A percentile compares a stretch with the other conserved stretches of the same genome.
phyloP scores from a whole-genome alignment of 148 eudicot genomes.

The Persicaria maculosa region DNA sequence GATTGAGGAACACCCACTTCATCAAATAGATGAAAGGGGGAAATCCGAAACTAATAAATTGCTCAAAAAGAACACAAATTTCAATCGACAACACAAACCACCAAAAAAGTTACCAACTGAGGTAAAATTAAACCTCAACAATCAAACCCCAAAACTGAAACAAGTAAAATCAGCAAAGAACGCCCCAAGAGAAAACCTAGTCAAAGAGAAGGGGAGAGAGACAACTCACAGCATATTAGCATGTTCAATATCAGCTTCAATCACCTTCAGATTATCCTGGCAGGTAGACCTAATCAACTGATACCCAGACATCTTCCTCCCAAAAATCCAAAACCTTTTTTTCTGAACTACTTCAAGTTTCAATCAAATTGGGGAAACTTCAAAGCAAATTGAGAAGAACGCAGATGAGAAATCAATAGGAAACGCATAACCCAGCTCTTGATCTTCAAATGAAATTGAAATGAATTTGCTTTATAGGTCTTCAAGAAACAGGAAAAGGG shows the following conservation, averaged over 20 bases:
- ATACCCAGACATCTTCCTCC: conserved; percentile 32
- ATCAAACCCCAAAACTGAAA: background rate
- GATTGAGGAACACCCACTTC: background rate
- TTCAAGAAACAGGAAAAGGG: conserved; percentile 5
- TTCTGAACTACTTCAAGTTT: background rate
- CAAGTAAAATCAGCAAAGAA: background rate
- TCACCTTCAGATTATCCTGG: conserved; percentile 40
- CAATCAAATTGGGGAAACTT: conserved; percentile 8
- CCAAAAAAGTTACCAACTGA: background rate
- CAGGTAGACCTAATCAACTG: conserved; percentile 35
- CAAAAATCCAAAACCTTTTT: background rate
- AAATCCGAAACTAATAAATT: background rate
- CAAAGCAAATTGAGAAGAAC: background rate
- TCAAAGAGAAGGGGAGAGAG: conserved; percentile 12
- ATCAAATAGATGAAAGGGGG: background rate
- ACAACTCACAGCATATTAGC: conserved; percentile 55
- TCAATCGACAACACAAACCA: background rate
- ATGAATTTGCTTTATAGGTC: background rate
- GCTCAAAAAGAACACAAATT: background rate
- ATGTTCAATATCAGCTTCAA: conserved; percentile 61
- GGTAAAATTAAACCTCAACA: background rate
- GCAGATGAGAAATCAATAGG: conserved; percentile 6
- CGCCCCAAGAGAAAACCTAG: background rate
- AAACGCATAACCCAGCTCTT: conserved; percentile 5
- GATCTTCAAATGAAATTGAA: conserved; percentile 3